Evolutionary conservation across 1,284 basidiomycete genomes (phyloP), one percentile per base, ranked within the genome.

Genomic region (Rhodotorula sp.): DNA sequence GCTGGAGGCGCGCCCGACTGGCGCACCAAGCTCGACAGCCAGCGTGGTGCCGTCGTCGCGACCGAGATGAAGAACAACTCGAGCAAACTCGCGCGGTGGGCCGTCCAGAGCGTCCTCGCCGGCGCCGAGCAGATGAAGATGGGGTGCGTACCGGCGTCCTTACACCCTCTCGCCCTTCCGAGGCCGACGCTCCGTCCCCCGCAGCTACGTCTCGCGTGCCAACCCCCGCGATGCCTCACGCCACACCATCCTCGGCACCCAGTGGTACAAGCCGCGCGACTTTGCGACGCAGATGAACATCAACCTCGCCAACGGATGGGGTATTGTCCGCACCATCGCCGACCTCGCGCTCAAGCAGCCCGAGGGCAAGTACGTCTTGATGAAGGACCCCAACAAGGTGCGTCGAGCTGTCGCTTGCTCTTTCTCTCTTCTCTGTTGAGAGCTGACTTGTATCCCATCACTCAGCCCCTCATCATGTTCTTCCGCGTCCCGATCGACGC

Each of bases 1-100:
- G 88, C 91, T 2, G 93, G 93, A 59, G 91, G 92, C 64, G 94
- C 95, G 24, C 91, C 93, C 30, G 96, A 99, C 81, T 99, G 96
- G 96, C 88, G 94, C 59, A 86, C 90, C 59, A 96, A 96, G 82
- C 84, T 99, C 62, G 96, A 99, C 82, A 88, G 90, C 13, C 94
- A 98, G 82, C 89, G 94, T 70, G 96, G 96, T 78, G 96, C 96
- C 5, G 95, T 99, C 55, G 93, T 99, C 67, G 94, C 96, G 57
- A 96, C 93, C 53, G 96, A 99, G 84, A 98, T 99, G 96, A 99
- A 99, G 85, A 99, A 99, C 84, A 99, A 99, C 84, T 92, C 90
- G 78, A 94, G 90, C 84, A 99, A 99, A 83, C 86, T 99, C 61
- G 94, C 95, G 27, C 91, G 95, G 79, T 99, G 95, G 91, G 90